These are phyloP conservation scores for Cryptosporidium andersoni DNA, from an alignment of 169 alveolate genomes.

Conservation along the genomic window DNA sequence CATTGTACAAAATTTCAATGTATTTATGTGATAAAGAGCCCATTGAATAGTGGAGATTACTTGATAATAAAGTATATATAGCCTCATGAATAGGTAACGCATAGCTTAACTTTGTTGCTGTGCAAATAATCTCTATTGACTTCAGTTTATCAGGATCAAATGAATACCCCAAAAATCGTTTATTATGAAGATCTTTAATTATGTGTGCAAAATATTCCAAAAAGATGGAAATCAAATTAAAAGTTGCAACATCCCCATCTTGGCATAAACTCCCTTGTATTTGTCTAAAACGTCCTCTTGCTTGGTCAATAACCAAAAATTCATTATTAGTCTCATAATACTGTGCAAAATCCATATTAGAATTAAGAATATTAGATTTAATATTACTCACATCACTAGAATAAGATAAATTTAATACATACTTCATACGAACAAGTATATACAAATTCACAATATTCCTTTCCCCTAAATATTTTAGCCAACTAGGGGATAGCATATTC, in stretches of 20 bases:
- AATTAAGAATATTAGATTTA: not conserved
- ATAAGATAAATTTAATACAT: not conserved
- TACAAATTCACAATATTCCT: not conserved
- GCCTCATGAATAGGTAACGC: no score
- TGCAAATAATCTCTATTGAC: no score
- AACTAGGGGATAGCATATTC: not conserved
- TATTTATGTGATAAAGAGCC: no score
- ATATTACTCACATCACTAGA: not conserved
- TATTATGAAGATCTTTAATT: no score
- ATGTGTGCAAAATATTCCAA: no score
- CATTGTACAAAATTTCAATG: no score
- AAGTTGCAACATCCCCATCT: not conserved
- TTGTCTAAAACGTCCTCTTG: constrained; percentile 52
- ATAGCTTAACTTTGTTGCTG: no score
- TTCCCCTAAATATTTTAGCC: constrained; percentile 5
- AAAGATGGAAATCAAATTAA: not conserved
- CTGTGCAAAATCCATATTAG: not conserved
- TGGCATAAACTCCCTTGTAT: not conserved
- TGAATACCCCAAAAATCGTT: no score
- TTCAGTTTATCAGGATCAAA: no score
- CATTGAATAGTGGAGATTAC: no score
- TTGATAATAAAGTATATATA: no score
- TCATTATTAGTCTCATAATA: constrained; percentile 35
- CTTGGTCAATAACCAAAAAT: not conserved
- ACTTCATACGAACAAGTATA: not conserved